A percentile compares a stretch with the other conserved stretches of the same genome.
phyloP scores from a whole-genome alignment of 495 filamentous ascomycete genomes.

The Chlorociboria aeruginascens region DNA sequence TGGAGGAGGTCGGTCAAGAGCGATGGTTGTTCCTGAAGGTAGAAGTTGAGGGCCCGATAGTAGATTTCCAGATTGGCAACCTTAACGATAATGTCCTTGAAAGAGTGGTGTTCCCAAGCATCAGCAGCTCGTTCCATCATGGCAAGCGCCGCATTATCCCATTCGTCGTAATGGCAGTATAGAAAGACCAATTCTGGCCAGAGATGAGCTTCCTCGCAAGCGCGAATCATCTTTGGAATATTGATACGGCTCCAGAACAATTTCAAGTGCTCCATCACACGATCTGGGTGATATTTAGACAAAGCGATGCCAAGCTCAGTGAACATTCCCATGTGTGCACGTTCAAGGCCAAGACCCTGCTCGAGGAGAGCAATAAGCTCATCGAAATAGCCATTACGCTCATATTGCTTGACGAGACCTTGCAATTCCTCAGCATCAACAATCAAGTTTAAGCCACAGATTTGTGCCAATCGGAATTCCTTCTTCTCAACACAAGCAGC shows the following conservation, averaged over 20 bases:
- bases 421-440: constrained; percentile 95
- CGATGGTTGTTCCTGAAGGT: constrained; percentile 90
- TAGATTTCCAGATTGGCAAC: constrained; percentile 98
- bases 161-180: constrained; percentile 98
- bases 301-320: constrained; percentile 90
- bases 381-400: constrained; percentile 95
- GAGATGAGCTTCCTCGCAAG: constrained; percentile 87
- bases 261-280: constrained; percentile 97
- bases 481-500: constrained; percentile 95
- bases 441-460: constrained; percentile 97
- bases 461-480: constrained; percentile 98
- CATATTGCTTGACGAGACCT: constrained; percentile 90
- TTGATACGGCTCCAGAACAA: constrained; percentile 99
- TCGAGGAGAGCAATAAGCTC: constrained; percentile 92
- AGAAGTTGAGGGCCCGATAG: constrained; percentile 96
- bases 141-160: constrained; percentile 93
- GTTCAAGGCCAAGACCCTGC: constrained; percentile 73
- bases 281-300: constrained; percentile 92
- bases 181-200: constrained; percentile 99
- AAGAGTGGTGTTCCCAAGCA: constrained; percentile 98
- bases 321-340: constrained; percentile 74
- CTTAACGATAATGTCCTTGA: constrained; percentile 98
- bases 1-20: constrained; percentile 92
- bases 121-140: constrained; percentile 99
- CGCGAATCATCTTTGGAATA: constrained; percentile 94